Evolutionary conservation across 2,329 filamentous ascomycete species (phyloP), one percentile per base, ranked within the genome.

Genomic region (Colletotrichum sojae): DNA sequence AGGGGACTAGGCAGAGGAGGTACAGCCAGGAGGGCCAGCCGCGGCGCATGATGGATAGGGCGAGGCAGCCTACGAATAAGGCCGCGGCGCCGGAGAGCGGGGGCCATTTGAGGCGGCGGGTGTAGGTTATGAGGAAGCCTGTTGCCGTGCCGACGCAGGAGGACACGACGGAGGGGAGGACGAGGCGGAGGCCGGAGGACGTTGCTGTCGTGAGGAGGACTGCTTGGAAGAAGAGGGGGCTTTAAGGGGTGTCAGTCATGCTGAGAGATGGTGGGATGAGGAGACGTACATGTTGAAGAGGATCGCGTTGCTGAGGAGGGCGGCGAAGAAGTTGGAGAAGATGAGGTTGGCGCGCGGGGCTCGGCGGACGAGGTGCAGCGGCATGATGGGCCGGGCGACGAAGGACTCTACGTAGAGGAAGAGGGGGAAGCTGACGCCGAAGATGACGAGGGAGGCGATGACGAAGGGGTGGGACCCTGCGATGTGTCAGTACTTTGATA

Each of bases 211-310:
- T 89, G 59, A 92, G 85, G 55, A 93, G 89, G 27, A 94, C 91
- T 45, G 90, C 91, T 76, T 94, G 92, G 80, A 93, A 94, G 82
- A 91, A 95, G 8, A 95, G 83, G 0, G 92, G 92, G 6, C 89
- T 89, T 31, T 8, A 6, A 72, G 49, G 22, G 27, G 13, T 15
- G n/a, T 9, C 43, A 65, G 58, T 39, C 13, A n/a, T n/a, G n/a
- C n/a, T n/a, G n/a, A 51, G 51, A 53, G 36, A 31, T 56, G 8
- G 22, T 8, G 22, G 13, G 9, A 13, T 22, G 27, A 9, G 15
- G 40, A 22, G 27, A 72, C 83, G 78, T 76, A 85, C 83, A 87
- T 84, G 76, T 90, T 90, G 75, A 90, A 90, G 20, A 88, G 74
- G 54, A 90, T 83, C 9, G 88, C 84, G 73, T 89, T 89, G 57